A percentile compares a stretch with the other conserved stretches of the same genome.
Conservation (phyloP, 139 green algal genomes). For the Chlorella ohadii region DNA sequence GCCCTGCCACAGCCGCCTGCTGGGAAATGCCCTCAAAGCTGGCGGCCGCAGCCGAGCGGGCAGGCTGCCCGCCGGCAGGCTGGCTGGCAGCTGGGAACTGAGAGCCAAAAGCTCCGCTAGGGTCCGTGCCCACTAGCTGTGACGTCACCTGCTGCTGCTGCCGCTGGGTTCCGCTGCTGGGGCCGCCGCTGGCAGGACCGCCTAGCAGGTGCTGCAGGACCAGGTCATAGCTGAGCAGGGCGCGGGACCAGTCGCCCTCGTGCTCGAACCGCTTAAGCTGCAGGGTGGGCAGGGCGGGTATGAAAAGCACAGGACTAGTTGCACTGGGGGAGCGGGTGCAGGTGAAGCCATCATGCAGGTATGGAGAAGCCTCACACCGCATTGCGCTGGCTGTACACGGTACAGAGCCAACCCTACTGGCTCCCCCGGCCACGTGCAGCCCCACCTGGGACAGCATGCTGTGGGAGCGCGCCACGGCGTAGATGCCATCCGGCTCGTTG, state of each 20-base stretch:
- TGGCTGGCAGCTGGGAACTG: not conserved
- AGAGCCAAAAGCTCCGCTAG: no score
- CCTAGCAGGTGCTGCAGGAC: slow-evolving; percentile 39
- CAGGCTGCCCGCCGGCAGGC: not conserved
- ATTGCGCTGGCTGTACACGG: no score
- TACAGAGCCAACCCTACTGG: no score
- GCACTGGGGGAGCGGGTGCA: no score
- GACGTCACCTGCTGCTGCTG: not conserved
- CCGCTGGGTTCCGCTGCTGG: not conserved
- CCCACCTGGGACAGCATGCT: slow-evolving; percentile 48
- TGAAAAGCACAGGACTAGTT: no score
- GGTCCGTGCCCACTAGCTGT: no score
- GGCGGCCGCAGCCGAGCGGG: not conserved
- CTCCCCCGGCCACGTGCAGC: no score
- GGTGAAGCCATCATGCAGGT: no score
- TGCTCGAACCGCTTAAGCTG: slow-evolving; percentile 68
- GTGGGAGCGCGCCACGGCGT: slow-evolving; percentile 69
- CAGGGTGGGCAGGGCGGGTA: no score
- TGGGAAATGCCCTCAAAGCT: slow-evolving; percentile 17
- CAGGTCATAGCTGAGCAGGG: slow-evolving; percentile 60
- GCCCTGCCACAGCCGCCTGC: slow-evolving; percentile 17
- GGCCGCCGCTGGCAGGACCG: not conserved
- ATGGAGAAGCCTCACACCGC: no score
- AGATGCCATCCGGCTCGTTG: slow-evolving; percentile 83
- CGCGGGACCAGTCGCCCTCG: slow-evolving; percentile 70